Base-by-base conservation (phyloP, 83 land plant species). In the Diphasiastrum complanatum region DNA sequence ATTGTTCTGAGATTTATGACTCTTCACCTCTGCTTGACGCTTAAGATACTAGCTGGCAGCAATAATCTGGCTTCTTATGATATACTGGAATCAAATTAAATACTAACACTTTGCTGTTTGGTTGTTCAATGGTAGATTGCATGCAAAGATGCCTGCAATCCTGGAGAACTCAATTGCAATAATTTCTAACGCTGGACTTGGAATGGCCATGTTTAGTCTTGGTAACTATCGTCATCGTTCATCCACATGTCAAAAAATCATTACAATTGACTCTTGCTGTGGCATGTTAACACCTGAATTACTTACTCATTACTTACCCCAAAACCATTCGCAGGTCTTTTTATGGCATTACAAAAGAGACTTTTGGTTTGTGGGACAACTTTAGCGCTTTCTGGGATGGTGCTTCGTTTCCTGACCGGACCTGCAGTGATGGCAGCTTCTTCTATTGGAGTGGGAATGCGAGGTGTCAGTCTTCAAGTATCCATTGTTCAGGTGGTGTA, bases 161-260 rank as follows among this genome's bases (percentile, higher is more conserved):
- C 36, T 82, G 45, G 60, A 63, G 1, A 51, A 75, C 20, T 82
- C 82, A 31, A 68, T 82, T 46, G 34, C 56, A 45, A 68, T 82
- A 67, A 3, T 82, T 4, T 47, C 85, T 40, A 54, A 68, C 61
- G 85, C 79, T 19, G 85, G 82, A 19, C 75, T 82, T 51, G 85
- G 85, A 2, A 82, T 82, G 85, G 85, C 82, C 48, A 83, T 83
- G 86, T 83, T 83, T 64, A 83, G 86, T 66, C 61, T 83, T 48
- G 85, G 85, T 81, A 61, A 4, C 33, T 60, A 1, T 35, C 18
- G 4, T 24, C 6, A 18, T 28, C 69, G 33, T 67, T 14, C n/a
- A 14, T 41, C n/a, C n/a, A 14, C 14, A 14, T n/a, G n/a, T n/a
- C n/a, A n/a, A n/a, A 35, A 3, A 33, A 51, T 37, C 29, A 34